A percentile compares a stretch with the other conserved stretches of the same genome.
Conservation (phyloP, 164 flowering plant genomes). For the Chloranthus sessilifolius region DNA sequence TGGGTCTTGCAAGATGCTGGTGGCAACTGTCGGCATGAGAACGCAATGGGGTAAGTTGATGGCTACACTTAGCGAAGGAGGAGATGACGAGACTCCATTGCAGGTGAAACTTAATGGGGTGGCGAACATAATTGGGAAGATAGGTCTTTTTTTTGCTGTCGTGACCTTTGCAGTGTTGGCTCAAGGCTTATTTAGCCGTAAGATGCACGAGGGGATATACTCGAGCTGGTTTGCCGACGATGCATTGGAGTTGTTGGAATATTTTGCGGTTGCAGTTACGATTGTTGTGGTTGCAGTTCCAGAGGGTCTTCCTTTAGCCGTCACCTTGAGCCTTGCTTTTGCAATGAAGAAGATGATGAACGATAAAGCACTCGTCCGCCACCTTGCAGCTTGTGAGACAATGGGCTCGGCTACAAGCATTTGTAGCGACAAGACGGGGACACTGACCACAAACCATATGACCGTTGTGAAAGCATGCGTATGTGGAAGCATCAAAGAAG, state of each 20-base stretch:
- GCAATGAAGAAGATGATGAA: conserved; percentile 99
- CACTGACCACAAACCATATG: conserved; percentile 85
- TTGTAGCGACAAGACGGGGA: conserved; percentile 96
- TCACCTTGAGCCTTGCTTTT: conserved; percentile 89
- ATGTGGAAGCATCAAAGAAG: conserved; percentile 51
- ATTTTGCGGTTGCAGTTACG: conserved; percentile 88
- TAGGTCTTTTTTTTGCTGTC: conserved; percentile 86
- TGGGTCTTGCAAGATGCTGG: conserved; percentile 96
- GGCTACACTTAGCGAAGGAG: conserved; percentile 95
- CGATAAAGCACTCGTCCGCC: conserved; percentile 82
- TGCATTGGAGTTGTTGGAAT: conserved; percentile 68
- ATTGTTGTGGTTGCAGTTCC: conserved; percentile 96
- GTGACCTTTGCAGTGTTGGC: conserved; percentile 83
- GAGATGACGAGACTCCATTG: conserved; percentile 89
- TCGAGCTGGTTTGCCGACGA: conserved; percentile 83
- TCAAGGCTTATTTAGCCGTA: conserved; percentile 56
- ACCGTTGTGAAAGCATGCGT: conserved; percentile 80
- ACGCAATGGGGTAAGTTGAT: conserved; percentile 97
- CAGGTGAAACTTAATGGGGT: conserved; percentile 94
- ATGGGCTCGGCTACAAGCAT: conserved; percentile 92
- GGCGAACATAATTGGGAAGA: conserved; percentile 82
- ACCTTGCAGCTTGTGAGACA: conserved; percentile 91
- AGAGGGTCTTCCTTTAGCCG: conserved; percentile 87
- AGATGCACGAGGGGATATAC: conserved; percentile 54
- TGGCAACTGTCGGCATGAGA: conserved; percentile 94